Conservation (phyloP, 176 grass and related monocot species). For the Juncus effusus region DNA sequence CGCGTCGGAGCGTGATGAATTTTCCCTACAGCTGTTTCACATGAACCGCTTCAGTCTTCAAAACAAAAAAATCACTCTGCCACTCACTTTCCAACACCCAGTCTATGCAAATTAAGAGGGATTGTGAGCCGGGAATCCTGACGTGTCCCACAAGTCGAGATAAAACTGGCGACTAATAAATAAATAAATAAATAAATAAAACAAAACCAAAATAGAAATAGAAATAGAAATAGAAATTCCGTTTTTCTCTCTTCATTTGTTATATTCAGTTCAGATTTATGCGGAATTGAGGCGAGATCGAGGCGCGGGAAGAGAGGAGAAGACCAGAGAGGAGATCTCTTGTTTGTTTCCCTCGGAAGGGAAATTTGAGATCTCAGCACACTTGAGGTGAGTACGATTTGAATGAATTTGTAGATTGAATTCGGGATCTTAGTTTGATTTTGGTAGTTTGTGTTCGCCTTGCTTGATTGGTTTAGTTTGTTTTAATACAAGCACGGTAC, state of each 20-base stretch:
- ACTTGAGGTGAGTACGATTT: conserved; percentile 5
- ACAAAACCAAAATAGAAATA: too few relatives aligned
- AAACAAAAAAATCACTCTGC: too few relatives aligned
- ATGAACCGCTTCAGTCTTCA: too few relatives aligned
- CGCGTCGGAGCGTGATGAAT: too few relatives aligned
- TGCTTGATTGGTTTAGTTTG: conserved; percentile 3
- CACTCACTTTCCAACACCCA: background rate
- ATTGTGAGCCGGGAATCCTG: background rate
- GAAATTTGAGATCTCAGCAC: conserved; percentile 16
- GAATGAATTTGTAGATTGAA: background rate
- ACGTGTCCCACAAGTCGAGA: conserved; percentile 30
- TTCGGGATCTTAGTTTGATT: background rate
- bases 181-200: background rate
- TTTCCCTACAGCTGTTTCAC: too few relatives aligned
- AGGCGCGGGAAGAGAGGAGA: conserved; percentile 16
- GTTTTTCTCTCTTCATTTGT: too few relatives aligned
- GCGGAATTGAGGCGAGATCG: conserved; percentile 15
- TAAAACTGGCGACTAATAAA: conserved; percentile 9
- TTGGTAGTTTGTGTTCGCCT: background rate
- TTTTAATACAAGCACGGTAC: background rate
- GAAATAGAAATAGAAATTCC: too few relatives aligned
- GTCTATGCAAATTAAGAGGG: background rate
- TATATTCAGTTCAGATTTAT: conserved; percentile 4
- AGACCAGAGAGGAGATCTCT: background rate
- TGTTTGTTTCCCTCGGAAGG: conserved; percentile 4